Evolutionary conservation across 306 rosid species (phyloP), one percentile per base, ranked within the genome.

Genomic region (Sicyos baderoa): DNA sequence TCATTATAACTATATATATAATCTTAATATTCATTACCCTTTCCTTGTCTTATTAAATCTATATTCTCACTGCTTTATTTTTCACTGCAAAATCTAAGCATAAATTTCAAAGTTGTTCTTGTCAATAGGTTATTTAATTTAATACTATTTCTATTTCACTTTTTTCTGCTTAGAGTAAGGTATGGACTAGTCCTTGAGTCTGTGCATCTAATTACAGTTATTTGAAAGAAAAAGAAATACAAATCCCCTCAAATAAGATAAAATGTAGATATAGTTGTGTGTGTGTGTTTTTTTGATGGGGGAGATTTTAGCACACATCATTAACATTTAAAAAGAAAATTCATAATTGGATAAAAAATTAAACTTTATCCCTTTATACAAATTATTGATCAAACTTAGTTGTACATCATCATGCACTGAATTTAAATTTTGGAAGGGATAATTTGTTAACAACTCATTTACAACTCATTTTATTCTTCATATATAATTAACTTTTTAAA

Each of bases 381-480:
- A 57, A 57, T 25, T 14, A 25, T 57, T 57, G 18, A 29, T 27
- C 44, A 14, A 57, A 57, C 42, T 15, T 58, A 15, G 21, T 62
- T 62, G 51, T 62, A 37, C 68, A 63, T 18, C 2, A 63, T 63
- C 40, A 40, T 9, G 52, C 17, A 17, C 44, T 37, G 5, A 37
- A 37, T 37, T 37, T 0, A 37, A 37, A 37, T 7, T 37, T 37
- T 37, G 44, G 44, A 37, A 54, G 44, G 44, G 44, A 57, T 75
- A 54, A 29, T 59, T 70, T 68, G 61, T 76, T 60, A 37, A 37
- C 44, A 37, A 37, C 44, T 37, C 44, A 37, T 37, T 37, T 37
- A 37, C 44, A 37, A 37, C 44, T 37, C 81, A 74, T 65, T 45
- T 23, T 50, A 70, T 70, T 55, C 64, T 74, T 68, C 57, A 18